phyloP scores from a whole-genome alignment of 2,329 filamentous ascomycete genomes.

The Thelonectria rubi region DNA sequence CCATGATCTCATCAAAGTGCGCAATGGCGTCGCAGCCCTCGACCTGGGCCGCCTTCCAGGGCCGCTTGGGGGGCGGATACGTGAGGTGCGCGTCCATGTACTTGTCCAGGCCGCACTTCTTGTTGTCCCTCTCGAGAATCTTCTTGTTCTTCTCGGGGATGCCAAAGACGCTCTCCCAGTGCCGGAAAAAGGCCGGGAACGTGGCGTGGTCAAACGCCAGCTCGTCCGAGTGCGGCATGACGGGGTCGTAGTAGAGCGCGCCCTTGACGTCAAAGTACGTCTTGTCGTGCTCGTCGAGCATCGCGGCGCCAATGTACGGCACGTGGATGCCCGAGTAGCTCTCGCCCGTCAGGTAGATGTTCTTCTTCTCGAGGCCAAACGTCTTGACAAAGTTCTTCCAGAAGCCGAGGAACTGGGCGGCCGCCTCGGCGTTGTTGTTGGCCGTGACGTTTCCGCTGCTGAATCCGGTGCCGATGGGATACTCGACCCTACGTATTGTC shows the following conservation, averaged over 20 bases:
- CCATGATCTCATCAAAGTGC: slow-evolving; percentile 63
- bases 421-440: slow-evolving; percentile 69
- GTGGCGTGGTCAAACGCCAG: slow-evolving; percentile 40
- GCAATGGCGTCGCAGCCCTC: slow-evolving; percentile 61
- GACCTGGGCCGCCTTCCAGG: slow-evolving; percentile 46
- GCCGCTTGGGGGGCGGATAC: slow-evolving; percentile 69
- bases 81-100: slow-evolving; percentile 67
- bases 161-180: slow-evolving; percentile 24
- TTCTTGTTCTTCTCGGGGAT: slow-evolving; percentile 30
- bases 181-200: slow-evolving; percentile 21
- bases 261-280: slow-evolving; percentile 72
- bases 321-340: slow-evolving; percentile 71
- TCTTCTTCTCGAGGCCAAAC: slow-evolving; percentile 69
- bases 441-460: slow-evolving; percentile 69
- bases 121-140: slow-evolving; percentile 45
- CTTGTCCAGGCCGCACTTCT: slow-evolving; percentile 66
- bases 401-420: slow-evolving; percentile 75
- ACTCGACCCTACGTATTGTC: slow-evolving; percentile 62
- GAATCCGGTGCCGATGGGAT: slow-evolving; percentile 73
- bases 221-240: slow-evolving; percentile 58
- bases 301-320: slow-evolving; percentile 74
- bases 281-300: slow-evolving; percentile 71
- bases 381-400: slow-evolving; percentile 78
- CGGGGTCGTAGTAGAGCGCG: slow-evolving; percentile 76
- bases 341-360: slow-evolving; percentile 69